Conservation (phyloP, 768 basidiomycete genomes). For the Antrodiella citrinella region DNA sequence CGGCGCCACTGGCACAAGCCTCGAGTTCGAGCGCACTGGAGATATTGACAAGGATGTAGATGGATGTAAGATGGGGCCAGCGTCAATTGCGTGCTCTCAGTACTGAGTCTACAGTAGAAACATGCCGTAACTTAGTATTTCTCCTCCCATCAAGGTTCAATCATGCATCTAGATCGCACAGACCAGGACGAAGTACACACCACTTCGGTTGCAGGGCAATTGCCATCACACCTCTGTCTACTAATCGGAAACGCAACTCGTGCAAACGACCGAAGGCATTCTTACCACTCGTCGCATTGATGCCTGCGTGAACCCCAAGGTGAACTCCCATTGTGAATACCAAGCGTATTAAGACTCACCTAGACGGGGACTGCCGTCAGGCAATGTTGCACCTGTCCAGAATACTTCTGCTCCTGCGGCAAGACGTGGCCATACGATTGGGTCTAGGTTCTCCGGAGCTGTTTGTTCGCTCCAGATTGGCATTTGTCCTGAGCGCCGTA, state of each 20-base stretch:
- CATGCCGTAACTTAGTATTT: too few species aligned
- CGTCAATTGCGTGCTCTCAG: too few species aligned
- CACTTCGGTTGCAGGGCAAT: slow-evolving; percentile 61
- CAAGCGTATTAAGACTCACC: too few species aligned
- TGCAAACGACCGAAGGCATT: slow-evolving; percentile 57
- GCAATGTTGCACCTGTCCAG: slow-evolving; percentile 49
- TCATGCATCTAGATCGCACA: slow-evolving; percentile 38
- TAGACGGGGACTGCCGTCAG: slow-evolving; percentile 23
- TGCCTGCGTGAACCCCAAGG: too few species aligned
- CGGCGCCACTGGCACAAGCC: too few species aligned
- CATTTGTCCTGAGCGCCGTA: slow-evolving; percentile 32
- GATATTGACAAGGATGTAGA: too few species aligned
- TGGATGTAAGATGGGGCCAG: too few species aligned
- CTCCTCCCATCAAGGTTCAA: too few species aligned
- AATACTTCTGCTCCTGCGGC: slow-evolving; percentile 68
- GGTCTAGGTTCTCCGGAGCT: slow-evolving; percentile 55
- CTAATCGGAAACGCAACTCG: slow-evolving; percentile 53
- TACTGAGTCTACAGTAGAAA: too few species aligned
- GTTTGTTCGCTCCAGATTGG: slow-evolving; percentile 73
- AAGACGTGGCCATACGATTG: slow-evolving; percentile 65
- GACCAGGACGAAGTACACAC: slow-evolving; percentile 58
- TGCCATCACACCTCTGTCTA: slow-evolving; percentile 51
- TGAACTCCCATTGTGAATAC: too few species aligned
- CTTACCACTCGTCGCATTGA: slow-evolving; percentile 13
- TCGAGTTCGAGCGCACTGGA: too few species aligned